phyloP scores from a whole-genome alignment of 2,329 filamentous ascomycete species.

The Fusarium bulbicola region DNA sequence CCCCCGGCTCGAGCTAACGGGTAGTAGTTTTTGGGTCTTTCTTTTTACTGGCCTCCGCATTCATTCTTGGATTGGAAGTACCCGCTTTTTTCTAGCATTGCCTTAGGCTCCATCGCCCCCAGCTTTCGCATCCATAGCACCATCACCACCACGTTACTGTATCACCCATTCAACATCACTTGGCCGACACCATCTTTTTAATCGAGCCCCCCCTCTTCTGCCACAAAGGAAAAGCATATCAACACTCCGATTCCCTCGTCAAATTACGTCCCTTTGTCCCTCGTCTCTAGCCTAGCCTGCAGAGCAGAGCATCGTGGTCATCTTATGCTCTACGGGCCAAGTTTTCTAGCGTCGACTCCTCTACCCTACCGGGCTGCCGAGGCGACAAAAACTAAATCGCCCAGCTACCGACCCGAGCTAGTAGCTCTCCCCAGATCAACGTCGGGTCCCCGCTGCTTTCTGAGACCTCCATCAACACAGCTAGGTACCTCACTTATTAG shows the following conservation, averaged over 20 bases:
- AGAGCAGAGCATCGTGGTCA: slow-evolving; percentile 14
- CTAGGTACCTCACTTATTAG: not conserved
- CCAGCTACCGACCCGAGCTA: slow-evolving; percentile 34
- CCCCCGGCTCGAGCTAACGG: too few species aligned
- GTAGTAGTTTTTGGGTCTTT: not conserved
- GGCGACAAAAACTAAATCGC: slow-evolving; percentile 31
- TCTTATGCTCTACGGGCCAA: slow-evolving; percentile 27
- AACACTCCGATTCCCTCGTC: slow-evolving; percentile 27
- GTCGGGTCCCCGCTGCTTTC: slow-evolving; percentile 16
- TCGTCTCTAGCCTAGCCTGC: not conserved
- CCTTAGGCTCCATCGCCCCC: slow-evolving; percentile 18
- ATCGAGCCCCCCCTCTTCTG: slow-evolving; percentile 12
- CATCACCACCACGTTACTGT: slow-evolving; percentile 13
- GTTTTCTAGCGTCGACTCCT: slow-evolving; percentile 30
- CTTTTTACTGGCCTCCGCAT: slow-evolving; percentile 13
- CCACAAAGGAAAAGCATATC: slow-evolving; percentile 37
- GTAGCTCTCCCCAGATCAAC: slow-evolving; percentile 41
- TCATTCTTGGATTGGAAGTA: slow-evolving; percentile 7
- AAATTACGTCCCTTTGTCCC: not conserved
- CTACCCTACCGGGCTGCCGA: slow-evolving; percentile 29
- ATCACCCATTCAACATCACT: slow-evolving; percentile 20
- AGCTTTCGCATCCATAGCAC: not conserved
- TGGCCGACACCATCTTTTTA: slow-evolving; percentile 35
- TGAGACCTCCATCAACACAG: slow-evolving; percentile 20
- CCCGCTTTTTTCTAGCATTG: slow-evolving; percentile 1